Evolutionary conservation across 2,329 filamentous ascomycete genomes (phyloP).

Genomic region (Monosporascus sp.): DNA sequence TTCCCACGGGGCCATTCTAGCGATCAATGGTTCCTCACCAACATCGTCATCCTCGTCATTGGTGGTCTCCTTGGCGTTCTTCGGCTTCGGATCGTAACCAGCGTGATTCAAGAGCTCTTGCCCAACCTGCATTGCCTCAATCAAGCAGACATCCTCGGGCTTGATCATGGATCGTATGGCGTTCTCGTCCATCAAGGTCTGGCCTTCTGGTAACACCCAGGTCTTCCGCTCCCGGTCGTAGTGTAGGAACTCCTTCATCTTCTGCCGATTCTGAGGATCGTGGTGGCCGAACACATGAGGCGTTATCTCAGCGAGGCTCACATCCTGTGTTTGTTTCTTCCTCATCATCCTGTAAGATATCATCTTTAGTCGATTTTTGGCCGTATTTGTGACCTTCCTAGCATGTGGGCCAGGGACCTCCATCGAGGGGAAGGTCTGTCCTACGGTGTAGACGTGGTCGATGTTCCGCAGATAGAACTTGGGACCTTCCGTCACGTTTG

Average conservation of each 20-base stretch:
- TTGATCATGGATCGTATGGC: slow-evolving; percentile 84
- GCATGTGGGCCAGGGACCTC: slow-evolving; percentile 93
- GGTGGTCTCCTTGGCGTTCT: slow-evolving; percentile 40
- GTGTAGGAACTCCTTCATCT: slow-evolving; percentile 91
- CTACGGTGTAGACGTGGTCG: slow-evolving; percentile 85
- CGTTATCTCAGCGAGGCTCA: slow-evolving; percentile 80
- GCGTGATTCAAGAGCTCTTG: slow-evolving; percentile 87
- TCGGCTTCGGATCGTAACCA: slow-evolving; percentile 67
- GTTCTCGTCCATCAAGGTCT: slow-evolving; percentile 74
- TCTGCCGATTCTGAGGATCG: slow-evolving; percentile 92
- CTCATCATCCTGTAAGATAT: slow-evolving; percentile 85
- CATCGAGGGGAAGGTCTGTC: slow-evolving; percentile 86
- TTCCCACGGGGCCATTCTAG: slow-evolving; percentile 92
- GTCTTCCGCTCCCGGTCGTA: slow-evolving; percentile 86
- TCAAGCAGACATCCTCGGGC: slow-evolving; percentile 88
- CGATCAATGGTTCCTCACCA: slow-evolving; percentile 68
- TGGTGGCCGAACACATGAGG: slow-evolving; percentile 89
- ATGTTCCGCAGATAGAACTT: slow-evolving; percentile 83
- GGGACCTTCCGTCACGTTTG: slow-evolving; percentile 71
- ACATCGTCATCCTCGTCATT: slow-evolving; percentile 65
- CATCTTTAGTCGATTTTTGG: slow-evolving; percentile 95
- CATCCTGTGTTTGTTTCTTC: slow-evolving; percentile 63
- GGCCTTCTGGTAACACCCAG: slow-evolving; percentile 72
- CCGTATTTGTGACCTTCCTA: slow-evolving; percentile 91
- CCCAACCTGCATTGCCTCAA: slow-evolving; percentile 96